Evolutionary conservation across 2,329 filamentous ascomycete species (phyloP), one percentile per base, ranked within the genome.

Genomic region (Waltergamsia citrina): DNA sequence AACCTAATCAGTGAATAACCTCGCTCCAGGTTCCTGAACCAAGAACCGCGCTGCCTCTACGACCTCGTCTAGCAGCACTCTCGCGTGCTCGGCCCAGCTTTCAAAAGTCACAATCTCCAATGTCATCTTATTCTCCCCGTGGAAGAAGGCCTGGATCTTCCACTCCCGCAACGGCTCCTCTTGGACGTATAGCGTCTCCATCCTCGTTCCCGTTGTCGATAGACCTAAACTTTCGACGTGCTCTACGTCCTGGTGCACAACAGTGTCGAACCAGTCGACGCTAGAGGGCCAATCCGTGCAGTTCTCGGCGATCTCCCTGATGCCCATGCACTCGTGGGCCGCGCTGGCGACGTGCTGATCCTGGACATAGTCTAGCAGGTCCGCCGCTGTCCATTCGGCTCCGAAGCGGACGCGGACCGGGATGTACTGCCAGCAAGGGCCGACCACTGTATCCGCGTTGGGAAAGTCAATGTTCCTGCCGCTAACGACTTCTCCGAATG

Each of bases 361-460:
- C 51, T 78, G 71, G 15, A 77, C 62, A 37, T 60, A 53, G 12
- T 60, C 56, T 37, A 78, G 63, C 4, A 78, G 56, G 36, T 76
- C 69, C 3, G 62, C 41, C 1, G 57, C 69, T 4, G 63, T 72
- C 66, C 70, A 73, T 3, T 52, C 48, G 0, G 60, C 45, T 3
- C 60, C 55, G 45, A 82, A 73, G 19, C 56, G 57, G 11, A 82
- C 67, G 15, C 78, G 67, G 23, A 81, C 66, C 1, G 79, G 78
- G 1, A 79, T 65, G 46, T 81, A 77, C 44, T 82, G 78, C 64
- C 78, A 78, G 40, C 75, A 79, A 1, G 78, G 78, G 0, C 79
- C 79, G 29, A 74, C 64, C 30, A 80, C 71, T 34, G 59, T 59
- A 39, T 78, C 71, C 15, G 69, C 66, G 26, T 63, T 62, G 12